Evolutionary conservation across 345 rosid species (phyloP), one percentile per base, ranked within the genome.

Genomic region (Hevea brasiliensis): DNA sequence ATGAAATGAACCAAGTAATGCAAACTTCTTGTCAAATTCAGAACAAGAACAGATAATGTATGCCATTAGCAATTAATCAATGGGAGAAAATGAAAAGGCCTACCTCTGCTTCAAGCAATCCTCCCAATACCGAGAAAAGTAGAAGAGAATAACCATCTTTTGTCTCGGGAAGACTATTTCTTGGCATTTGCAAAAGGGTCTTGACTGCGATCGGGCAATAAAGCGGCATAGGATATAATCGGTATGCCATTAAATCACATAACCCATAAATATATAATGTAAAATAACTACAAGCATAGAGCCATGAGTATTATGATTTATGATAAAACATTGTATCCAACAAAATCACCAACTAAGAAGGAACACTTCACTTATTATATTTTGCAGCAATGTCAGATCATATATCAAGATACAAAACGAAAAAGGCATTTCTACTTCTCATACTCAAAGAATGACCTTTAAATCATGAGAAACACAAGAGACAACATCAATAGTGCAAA

Each of bases 51-150:
- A 50, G 44, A 64, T 8, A 17, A 73, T 35, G 11, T 13, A 53
- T 10, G 63, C 41, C 53, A 21, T n/a, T 20, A 37, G 57, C 20
- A 32, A 57, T 35, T 55, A 35, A 64, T 27, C 61, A 54, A 35
- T 64, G 17, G 8, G 7, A 21, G 50, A 59, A 53, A 73, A 63
- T 37, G 55, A 40, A 55, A 42, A 64, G 12, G 59, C 59, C 73
- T 75, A 95, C 99, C 98, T 92, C 76, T 85, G 91, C 87, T 91
- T 95, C 77, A 95, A 81, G 84, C 96, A 87, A n/a, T 95, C 99
- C 81, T 95, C 99, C 89, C 95, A 95, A 75, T 92, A 92, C 99
- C 97, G n/a, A 95, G 74, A 91, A 91, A 24, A 92, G 91, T 68
- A 92, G 81, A 81, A 95, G 94, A 58, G 98, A 90, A 79, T 89